A percentile compares a stretch with the other conserved stretches of the same genome.
phyloP scores from a whole-genome alignment of 2,329 filamentous ascomycete species.

The Rhynchosporium secalis region DNA sequence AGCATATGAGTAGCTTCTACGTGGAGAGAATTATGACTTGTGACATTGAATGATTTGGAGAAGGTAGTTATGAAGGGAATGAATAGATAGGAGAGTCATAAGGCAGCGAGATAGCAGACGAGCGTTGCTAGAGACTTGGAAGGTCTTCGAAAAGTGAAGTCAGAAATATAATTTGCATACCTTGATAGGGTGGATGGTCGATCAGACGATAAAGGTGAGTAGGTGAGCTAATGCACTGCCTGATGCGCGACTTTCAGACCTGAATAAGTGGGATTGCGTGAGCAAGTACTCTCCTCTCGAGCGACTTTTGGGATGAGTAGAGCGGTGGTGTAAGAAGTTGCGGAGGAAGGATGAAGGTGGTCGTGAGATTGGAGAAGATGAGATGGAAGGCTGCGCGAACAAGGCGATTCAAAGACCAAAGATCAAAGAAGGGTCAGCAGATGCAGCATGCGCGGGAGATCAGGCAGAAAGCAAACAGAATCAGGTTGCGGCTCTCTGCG shows the following conservation, averaged over 20 bases:
- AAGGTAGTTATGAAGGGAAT: not conserved
- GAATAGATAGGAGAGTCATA: not conserved
- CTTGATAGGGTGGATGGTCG: not conserved
- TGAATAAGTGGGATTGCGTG: no score
- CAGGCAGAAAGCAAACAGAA: not conserved
- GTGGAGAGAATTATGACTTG: not conserved
- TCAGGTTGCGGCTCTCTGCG: not conserved
- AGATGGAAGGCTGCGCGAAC: no score
- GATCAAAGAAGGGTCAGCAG: no score
- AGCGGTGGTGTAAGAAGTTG: no score
- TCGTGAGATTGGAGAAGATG: no score
- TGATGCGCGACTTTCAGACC: no score
- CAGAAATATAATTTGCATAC: not conserved
- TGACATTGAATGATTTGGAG: not conserved
- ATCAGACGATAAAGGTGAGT: conserved; percentile 16
- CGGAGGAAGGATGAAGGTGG: no score
- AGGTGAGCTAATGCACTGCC: not conserved
- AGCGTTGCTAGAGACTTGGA: not conserved
- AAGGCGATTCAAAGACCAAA: no score
- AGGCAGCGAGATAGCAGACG: not conserved
- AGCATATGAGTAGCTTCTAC: not conserved
- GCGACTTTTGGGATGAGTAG: no score
- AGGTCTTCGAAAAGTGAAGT: not conserved
- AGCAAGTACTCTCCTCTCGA: no score
- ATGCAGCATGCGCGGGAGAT: no score